phyloP scores from a whole-genome alignment of 2,329 filamentous ascomycete genomes.

The Penicillium frequentans region DNA sequence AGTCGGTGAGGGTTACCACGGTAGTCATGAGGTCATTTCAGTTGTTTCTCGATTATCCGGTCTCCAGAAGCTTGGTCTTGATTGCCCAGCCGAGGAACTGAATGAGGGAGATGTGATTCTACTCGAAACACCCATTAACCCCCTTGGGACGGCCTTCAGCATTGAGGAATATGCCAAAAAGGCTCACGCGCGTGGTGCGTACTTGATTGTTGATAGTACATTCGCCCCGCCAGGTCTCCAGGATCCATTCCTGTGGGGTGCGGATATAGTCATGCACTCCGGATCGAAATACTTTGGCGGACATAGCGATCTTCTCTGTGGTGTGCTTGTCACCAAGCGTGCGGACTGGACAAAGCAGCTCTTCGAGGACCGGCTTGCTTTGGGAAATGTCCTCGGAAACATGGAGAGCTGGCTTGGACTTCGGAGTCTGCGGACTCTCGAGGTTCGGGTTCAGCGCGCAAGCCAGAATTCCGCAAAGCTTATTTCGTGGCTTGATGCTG shows the following conservation, averaged over 20 bases:
- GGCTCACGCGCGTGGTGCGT: conserved; percentile 69
- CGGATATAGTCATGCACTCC: conserved; percentile 83
- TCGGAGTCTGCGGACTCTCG: conserved; percentile 77
- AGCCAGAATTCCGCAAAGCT: conserved; percentile 66
- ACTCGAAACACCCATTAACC: conserved; percentile 89
- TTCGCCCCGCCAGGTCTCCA: conserved; percentile 87
- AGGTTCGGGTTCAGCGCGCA: conserved; percentile 75
- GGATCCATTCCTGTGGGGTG: conserved; percentile 76
- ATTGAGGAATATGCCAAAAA: conserved; percentile 68
- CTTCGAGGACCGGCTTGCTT: conserved; percentile 65
- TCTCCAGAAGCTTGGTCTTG: conserved; percentile 69
- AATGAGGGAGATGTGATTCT: conserved; percentile 78
- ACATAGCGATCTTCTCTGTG: conserved; percentile 89
- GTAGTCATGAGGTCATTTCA: conserved; percentile 81
- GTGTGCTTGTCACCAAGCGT: conserved; percentile 66
- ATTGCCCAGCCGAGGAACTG: conserved; percentile 64
- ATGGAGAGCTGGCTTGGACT: conserved; percentile 90
- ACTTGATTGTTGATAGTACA: conserved; percentile 80
- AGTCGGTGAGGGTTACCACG: conserved; percentile 85
- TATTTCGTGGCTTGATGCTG: conserved; percentile 67
- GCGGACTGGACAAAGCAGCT: conserved; percentile 60
- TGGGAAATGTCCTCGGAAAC: conserved; percentile 81
- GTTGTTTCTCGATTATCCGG: conserved; percentile 74
- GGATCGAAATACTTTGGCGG: conserved; percentile 95
- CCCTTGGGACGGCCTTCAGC: conserved; percentile 73